Percentiles rank a stretch among this genome's conserved stretches.
phyloP scores from a whole-genome alignment of 2,329 filamentous ascomycete genomes.

The Exophiala calicioides region DNA sequence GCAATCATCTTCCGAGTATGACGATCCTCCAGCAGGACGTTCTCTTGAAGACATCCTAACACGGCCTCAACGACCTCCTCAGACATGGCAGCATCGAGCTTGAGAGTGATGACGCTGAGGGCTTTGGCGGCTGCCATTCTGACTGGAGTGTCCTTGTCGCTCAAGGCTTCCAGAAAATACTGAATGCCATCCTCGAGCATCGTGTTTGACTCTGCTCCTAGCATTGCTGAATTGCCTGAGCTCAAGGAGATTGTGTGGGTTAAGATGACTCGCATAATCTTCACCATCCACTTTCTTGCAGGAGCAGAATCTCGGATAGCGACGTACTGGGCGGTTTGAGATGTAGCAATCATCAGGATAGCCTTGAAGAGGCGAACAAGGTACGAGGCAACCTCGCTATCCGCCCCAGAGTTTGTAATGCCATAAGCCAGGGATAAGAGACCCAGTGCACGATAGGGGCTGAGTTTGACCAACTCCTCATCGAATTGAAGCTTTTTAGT shows the following conservation, averaged over 20 bases:
- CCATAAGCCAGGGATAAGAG: slow-evolving; percentile 77
- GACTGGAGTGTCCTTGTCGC: slow-evolving; percentile 88
- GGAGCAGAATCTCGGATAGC: slow-evolving; percentile 70
- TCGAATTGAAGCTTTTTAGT: slow-evolving; percentile 59
- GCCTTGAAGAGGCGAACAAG: slow-evolving; percentile 66
- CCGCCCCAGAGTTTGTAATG: slow-evolving; percentile 69
- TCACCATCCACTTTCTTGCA: slow-evolving; percentile 79
- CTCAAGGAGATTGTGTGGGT: slow-evolving; percentile 63
- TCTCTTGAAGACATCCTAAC: slow-evolving; percentile 66
- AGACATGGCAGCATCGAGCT: slow-evolving; percentile 77
- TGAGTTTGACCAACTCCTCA: slow-evolving; percentile 41
- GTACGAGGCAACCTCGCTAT: slow-evolving; percentile 70
- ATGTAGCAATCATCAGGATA: slow-evolving; percentile 61
- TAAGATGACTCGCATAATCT: slow-evolving; percentile 75
- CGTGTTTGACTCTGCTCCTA: slow-evolving; percentile 39
- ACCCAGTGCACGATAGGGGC: slow-evolving; percentile 76
- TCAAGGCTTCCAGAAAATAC: slow-evolving; percentile 73
- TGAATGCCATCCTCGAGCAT: slow-evolving; percentile 80
- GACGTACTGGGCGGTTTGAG: slow-evolving; percentile 51
- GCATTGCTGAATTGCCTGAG: slow-evolving; percentile 38
- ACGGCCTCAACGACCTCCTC: slow-evolving; percentile 85
- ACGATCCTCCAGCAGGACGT: slow-evolving; percentile 58
- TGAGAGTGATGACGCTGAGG: slow-evolving; percentile 80
- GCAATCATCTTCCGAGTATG: slow-evolving; percentile 43
- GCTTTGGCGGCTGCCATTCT: slow-evolving; percentile 90